Evolutionary conservation across 1,284 basidiomycete genomes (phyloP), one percentile per base, ranked within the genome.

Genomic region (Paramarasmius palmivorus): DNA sequence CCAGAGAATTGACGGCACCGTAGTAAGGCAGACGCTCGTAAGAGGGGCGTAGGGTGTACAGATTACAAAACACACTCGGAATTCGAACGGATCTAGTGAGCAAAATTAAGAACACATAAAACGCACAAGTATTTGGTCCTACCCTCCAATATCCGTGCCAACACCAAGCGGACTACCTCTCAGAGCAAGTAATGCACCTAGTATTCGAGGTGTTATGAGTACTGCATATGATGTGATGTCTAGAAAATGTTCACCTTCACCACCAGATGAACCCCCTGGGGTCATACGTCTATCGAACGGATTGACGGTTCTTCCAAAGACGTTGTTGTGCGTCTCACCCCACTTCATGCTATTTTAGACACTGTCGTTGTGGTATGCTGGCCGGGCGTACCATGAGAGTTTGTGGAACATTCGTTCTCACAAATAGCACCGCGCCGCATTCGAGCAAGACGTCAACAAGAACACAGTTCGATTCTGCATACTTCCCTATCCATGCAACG

Each of bases 21-120:
- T 70, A 70, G 54, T 90, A 92, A 0, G 91, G 88, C 29, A 92
- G 73, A 5, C 92, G 82, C 25, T 81, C 78, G 57, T 77, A 86
- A 1, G 86, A 88, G 0, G 90, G 88, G 19, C 86, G 81, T 26
- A 93, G 71, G 7, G 82, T 83, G 63, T 88, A 93, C 14, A 88
- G 61, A 1, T 87, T 87, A 58, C 78, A 81, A 58, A 88, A 81
- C 0, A 81, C 75, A 4, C 84, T 70, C 4, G 91, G 91, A 52
- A 90, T 86, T 14, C 89, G 84, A 52, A 90, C 69, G 15, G 85
- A 87, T 6, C 84, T 84, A n/a, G n/a, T 23, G n/a, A 15, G 52
- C 35, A 9, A 25, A 23, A 22, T 34, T 35, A 48, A 35, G 19
- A 23, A 23, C 14, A 20, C 41, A 39, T 17, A 4, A n/a, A 23